Conservation (phyloP, 1,139 yeast species). For the Lizanozyma gosingica region DNA sequence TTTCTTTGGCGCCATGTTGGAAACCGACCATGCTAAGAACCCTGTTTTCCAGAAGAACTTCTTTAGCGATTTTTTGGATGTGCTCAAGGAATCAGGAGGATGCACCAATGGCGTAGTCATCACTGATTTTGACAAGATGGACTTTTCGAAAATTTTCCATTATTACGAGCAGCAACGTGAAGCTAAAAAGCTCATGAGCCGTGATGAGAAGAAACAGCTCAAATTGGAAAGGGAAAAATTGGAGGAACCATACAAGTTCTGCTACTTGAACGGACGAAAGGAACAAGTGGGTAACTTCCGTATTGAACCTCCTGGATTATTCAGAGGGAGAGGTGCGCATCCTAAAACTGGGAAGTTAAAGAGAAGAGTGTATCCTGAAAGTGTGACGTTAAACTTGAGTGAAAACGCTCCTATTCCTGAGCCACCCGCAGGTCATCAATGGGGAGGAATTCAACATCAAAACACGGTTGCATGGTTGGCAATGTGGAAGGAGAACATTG, state of each 20-base stretch:
- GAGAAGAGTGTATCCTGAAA: slow-evolving; percentile 80
- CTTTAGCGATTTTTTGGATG: slow-evolving; percentile 66
- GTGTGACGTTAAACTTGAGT: slow-evolving; percentile 77
- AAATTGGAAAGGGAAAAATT: slow-evolving; percentile 63
- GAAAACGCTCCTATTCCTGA: slow-evolving; percentile 63
- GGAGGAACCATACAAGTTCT: slow-evolving; percentile 78
- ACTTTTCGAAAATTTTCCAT: slow-evolving; percentile 66
- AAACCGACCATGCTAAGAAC: slow-evolving; percentile 82
- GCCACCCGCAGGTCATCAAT: slow-evolving; percentile 79
- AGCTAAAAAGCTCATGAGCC: slow-evolving; percentile 57
- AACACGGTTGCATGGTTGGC: slow-evolving; percentile 94
- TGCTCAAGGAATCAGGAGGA: slow-evolving; percentile 63
- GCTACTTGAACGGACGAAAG: slow-evolving; percentile 76
- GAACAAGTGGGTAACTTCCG: slow-evolving; percentile 92
- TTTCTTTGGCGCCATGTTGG: slow-evolving; percentile 81
- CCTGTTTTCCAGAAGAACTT: slow-evolving; percentile 83
- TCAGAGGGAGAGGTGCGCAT: slow-evolving; percentile 95
- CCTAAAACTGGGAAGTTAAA: slow-evolving; percentile 90
- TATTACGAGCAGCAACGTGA: slow-evolving; percentile 65
- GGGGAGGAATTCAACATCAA: slow-evolving; percentile 90
- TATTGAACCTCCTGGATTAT: slow-evolving; percentile 93
- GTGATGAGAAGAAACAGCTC: slow-evolving; percentile 64
- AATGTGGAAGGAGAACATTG: slow-evolving; percentile 92
- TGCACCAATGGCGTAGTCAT: slow-evolving; percentile 41
- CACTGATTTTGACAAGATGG: slow-evolving; percentile 58